Evolutionary conservation across 495 filamentous ascomycete species (phyloP).

Genomic region (Poronia punctata): DNA sequence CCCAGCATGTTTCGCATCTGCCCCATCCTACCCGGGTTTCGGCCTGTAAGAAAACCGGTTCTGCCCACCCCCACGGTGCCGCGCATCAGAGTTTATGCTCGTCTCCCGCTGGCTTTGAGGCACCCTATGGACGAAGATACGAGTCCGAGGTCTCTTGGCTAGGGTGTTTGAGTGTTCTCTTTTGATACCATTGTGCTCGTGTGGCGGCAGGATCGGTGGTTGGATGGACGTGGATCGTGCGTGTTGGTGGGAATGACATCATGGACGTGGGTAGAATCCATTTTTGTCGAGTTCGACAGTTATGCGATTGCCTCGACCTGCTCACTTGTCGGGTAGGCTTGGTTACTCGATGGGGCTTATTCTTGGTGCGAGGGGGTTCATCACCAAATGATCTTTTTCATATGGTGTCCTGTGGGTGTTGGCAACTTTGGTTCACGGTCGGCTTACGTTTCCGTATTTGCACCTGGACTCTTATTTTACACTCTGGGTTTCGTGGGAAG

Average conservation of each 20-base stretch:
- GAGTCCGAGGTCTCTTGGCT: conserved; percentile 60
- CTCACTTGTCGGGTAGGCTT: conserved; percentile 40
- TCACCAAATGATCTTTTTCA: conserved; percentile 22
- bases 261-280: conserved; percentile 37
- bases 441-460: neutral
- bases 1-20: conserved; percentile 18
- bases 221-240: conserved; percentile 24
- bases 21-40: conserved; percentile 37
- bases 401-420: conserved; percentile 30
- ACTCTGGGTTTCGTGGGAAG: conserved; percentile 46
- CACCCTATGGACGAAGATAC: conserved; percentile 72
- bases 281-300: conserved; percentile 94
- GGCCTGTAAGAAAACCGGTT: conserved; percentile 12
- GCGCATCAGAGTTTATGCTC: conserved; percentile 11
- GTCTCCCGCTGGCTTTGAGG: conserved; percentile 26
- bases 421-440: conserved; percentile 8
- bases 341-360: conserved; percentile 99
- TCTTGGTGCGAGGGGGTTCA: conserved; percentile 92
- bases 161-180: conserved; percentile 21
- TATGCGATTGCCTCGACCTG: conserved; percentile 85
- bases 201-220: conserved; percentile 33
- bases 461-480: conserved; percentile 11
- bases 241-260: conserved; percentile 23
- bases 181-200: conserved; percentile 27
- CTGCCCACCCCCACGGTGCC: conserved; percentile 7